Base-by-base conservation (phyloP, 2,329 filamentous ascomycete species). In the Graphilbum sp. region DNA sequence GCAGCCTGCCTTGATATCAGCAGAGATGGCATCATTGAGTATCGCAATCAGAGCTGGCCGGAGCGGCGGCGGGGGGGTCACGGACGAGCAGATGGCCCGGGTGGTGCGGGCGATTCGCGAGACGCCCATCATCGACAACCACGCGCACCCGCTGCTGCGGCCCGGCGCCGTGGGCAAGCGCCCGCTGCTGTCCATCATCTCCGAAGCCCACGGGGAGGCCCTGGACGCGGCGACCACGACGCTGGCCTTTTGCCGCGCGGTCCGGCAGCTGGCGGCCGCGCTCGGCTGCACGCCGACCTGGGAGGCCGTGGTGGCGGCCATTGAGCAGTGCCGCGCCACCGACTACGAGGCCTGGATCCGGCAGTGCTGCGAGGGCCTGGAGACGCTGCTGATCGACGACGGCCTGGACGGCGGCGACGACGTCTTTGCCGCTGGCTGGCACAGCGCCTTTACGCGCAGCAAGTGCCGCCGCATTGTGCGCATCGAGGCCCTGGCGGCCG, bases 341-440 rank as follows among this genome's bases (percentile, higher is more conserved):
- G 59, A 68, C 41, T 67, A 70, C 39, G 60, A 72, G 5, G 65
- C 56, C 3, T 74, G 85, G 62, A 63, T 72, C 11, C 62, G 59
- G 33, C 64, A 62, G 44, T 90, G 82, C 47, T 64, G 92, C 5
- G 56, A 70, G 12, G 82, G 82, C 2, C 80, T 83, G 21, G 75
- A 87, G 52, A 72, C 70, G 2, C 63, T 88, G 11, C 63, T 92
- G 2, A 67, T 92, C n/a, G 84, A 90, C 47, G 83, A 90, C 54
- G 78, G 82, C 0, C 58, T 88, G 8, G 66, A 69, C 37, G 59
- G 62, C 13, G 59, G 61, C 2, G 64, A 68, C 8, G 60, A 69
- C 17, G 67, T 72, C 2, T 67, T 80, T 46, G 53, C 63, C 0
- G 81, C 73, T 47, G 50, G 59, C 5, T 80, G 74, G 69, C 77